Evolutionary conservation across 176 grass and related monocot genomes (phyloP), one percentile per base, ranked within the genome.

Genomic region (Musa beccarii): DNA sequence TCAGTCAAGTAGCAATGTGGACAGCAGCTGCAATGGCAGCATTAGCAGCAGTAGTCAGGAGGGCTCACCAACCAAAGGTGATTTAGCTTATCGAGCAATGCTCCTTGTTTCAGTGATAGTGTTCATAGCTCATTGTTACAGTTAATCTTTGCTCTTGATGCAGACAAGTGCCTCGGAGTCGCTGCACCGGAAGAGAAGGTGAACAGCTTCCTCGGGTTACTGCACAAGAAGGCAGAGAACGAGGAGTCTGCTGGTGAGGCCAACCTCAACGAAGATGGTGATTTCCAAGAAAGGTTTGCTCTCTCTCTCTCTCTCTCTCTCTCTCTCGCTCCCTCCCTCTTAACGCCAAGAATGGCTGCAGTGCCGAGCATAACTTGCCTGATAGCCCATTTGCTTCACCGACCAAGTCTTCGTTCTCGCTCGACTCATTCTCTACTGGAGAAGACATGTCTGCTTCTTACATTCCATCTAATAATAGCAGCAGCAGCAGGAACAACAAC

Each of bases 361-460:
- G 73, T 12, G 9, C 26, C 1, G 54, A 75, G 15, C 73, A 75
- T 19, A 75, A 75, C 54, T 49, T 75, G 53, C 73, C 73, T 14
- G 73, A 75, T 49, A 75, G 73, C 16, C 73, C 73, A 17, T 75
- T 75, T 75, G 73, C 73, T 11, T 75, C 73, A 19, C 73, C 73
- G 0, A 49, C 54, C 54, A 75, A 59, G 24, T 75, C 73, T 59
- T 49, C 28, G 20, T 75, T 75, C 52, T 20, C 24, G 8, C 54
- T 59, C 9, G 14, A 20, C 16, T 75, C 73, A 70, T 51, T 70
- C 68, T 17, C 68, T 4, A 70, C 34, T 1, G 20, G 2, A 2
- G 68, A 70, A 70, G 68, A 70, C 21, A 66, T 66, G 63, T 3
- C 63, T 70, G 9, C 11, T 51, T 2, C 49, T n/a, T 70, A 19